Evolutionary conservation across 1,284 basidiomycete genomes (phyloP), one percentile per base, ranked within the genome.

Genomic region (Polyporus tsugae): DNA sequence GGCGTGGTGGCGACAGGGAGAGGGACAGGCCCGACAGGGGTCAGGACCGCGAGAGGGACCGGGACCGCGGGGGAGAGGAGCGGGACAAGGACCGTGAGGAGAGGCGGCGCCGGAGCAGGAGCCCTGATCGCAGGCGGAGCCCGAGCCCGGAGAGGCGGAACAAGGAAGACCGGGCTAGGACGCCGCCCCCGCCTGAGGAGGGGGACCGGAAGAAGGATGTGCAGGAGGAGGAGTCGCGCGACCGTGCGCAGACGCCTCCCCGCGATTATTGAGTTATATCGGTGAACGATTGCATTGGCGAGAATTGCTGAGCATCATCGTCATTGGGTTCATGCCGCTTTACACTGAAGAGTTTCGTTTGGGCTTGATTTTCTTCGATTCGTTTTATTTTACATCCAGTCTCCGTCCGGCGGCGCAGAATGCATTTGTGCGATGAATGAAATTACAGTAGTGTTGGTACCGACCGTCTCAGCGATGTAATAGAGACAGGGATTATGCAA

Each of bases 91-190:
- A 85, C 64, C 77, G 71, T 59, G 80, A 80, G 55, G 84, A 86
- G 19, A 83, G 84, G 75, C 80, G 85, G 74, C 84, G 84, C 69
- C 79, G 82, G 61, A 85, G 79, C 80, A 80, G 81, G 73, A 83
- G 81, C 41, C 83, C 83, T 57, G 85, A 86, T 35, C 82, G 83
- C 73, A 81, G 84, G 70, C 80, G 86, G 67, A 88, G 85, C 77
- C 81, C 81, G 6, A 82, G 84, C 19, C 87, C 86, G 6, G 84
- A 86, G 53, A 82, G 82, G 71, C 81, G 81, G 72, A 79, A 79
- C 67, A 75, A 78, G 69, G 85, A 87, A 10, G 86, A 87, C 62
- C 80, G 81, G 66, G 80, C 81, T 65, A 82, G 84, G 78, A 86
- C 86, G 42, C 86, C 79, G 22, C 78, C 82, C 42, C 78, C 77